Conservation (phyloP, 345 rosid species). For the Gossypium sturtianum region DNA sequence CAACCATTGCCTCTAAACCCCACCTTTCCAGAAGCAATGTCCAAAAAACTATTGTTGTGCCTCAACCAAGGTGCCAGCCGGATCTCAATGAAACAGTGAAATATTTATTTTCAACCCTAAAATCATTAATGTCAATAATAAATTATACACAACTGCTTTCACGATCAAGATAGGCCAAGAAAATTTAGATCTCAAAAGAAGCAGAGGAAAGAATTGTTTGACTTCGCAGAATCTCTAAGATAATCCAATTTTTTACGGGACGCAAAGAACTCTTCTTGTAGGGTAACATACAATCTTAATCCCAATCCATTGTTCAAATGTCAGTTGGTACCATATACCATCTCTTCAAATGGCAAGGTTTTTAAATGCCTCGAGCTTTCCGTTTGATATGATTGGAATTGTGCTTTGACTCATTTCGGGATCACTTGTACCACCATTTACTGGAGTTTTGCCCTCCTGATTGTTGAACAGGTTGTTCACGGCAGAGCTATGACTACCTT, state of each 20-base stretch:
- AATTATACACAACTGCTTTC: conserved; percentile 49
- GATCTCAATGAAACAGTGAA: conserved; percentile 22
- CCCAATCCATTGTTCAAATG: neutral
- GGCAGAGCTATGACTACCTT: conserved; percentile 62
- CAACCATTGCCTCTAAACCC: no score
- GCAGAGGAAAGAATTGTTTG: neutral
- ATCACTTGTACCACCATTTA: conserved; percentile 48
- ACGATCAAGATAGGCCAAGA: conserved; percentile 17
- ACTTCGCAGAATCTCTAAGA: neutral
- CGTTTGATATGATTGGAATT: conserved; percentile 52
- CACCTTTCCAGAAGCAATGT: no score
- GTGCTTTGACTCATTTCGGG: conserved; percentile 30
- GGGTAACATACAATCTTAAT: neutral
- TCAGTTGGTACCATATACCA: no score
- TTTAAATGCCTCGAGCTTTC: conserved; percentile 64
- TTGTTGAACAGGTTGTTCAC: conserved; percentile 41
- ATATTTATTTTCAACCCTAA: conserved; percentile 19
- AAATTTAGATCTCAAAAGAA: conserved; percentile 8
- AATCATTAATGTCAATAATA: conserved; percentile 8
- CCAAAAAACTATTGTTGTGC: no score
- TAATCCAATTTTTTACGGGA: neutral
- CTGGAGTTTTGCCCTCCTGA: conserved; percentile 33
- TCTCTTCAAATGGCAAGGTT: conserved; percentile 37
- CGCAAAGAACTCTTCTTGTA: neutral
- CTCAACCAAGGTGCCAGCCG: neutral